Conservation (phyloP, 257 asterid genomes). For the Cinchona pubescens region DNA sequence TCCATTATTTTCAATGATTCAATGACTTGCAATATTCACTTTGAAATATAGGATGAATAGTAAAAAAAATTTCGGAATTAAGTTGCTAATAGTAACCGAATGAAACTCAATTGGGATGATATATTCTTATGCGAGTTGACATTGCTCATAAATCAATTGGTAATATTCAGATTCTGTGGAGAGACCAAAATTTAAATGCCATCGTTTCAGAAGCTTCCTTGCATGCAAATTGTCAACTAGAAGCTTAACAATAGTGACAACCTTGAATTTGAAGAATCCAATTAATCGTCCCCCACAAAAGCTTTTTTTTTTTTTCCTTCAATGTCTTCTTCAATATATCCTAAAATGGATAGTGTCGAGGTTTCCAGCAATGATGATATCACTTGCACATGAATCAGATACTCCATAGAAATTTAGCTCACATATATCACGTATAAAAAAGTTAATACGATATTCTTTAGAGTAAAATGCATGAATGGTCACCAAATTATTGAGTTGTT, state of each 20-base stretch:
- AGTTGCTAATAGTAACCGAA: not conserved
- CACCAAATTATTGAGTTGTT: too few species aligned
- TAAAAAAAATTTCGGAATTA: too few species aligned
- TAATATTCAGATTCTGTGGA: not conserved
- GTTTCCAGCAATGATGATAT: constrained; percentile 6
- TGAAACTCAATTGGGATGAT: not conserved
- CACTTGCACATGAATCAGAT: constrained; percentile 8
- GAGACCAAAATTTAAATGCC: not conserved
- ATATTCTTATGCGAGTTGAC: constrained; percentile 15
- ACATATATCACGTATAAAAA: too few species aligned
- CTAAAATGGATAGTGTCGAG: too few species aligned
- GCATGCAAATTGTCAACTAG: constrained; percentile 5
- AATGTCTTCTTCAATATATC: not conserved
- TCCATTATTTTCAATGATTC: too few species aligned
- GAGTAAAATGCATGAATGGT: too few species aligned
- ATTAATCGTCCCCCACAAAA: not conserved
- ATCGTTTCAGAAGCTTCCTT: not conserved
- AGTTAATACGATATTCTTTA: too few species aligned
- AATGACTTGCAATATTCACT: too few species aligned
- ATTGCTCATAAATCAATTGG: not conserved
- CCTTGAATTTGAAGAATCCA: not conserved
- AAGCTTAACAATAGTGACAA: not conserved
- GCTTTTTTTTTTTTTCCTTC: not conserved
- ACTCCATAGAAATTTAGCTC: not conserved
- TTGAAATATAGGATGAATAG: too few species aligned